Conservation (phyloP, 2,329 filamentous ascomycete genomes). For the Venturia carpophila region DNA sequence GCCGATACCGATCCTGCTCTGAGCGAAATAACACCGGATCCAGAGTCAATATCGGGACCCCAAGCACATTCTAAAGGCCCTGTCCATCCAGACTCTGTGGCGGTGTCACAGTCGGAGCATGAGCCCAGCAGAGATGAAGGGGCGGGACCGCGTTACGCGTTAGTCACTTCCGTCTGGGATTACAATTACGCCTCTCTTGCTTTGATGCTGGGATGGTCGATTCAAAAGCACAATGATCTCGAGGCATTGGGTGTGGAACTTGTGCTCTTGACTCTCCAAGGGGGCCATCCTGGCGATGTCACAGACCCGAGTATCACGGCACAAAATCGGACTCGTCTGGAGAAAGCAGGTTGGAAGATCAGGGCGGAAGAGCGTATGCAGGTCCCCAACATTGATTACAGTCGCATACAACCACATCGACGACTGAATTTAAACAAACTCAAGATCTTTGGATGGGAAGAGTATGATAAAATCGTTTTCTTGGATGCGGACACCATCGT, state of each 20-base stretch:
- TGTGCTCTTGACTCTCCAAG: conserved; percentile 24
- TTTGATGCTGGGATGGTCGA: conserved; percentile 26
- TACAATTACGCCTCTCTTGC: conserved; percentile 21
- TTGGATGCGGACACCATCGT: conserved; percentile 27
- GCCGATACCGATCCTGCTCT: background rate
- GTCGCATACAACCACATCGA: conserved; percentile 24
- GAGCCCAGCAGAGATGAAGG: background rate
- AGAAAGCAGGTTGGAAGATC: conserved; percentile 26
- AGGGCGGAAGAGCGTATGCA: conserved; percentile 25
- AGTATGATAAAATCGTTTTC: conserved; percentile 27
- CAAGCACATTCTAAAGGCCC: background rate
- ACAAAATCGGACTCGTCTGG: conserved; percentile 24
- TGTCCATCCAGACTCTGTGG: background rate
- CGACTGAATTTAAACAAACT: conserved; percentile 28
- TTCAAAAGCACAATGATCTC: conserved; percentile 27
- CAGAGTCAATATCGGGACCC: background rate
- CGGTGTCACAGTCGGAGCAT: background rate
- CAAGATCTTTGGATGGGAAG: conserved; percentile 27
- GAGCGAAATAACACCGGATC: background rate
- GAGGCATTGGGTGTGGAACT: conserved; percentile 25
- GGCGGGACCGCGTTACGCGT: background rate
- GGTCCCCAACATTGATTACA: conserved; percentile 25
- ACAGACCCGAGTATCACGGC: conserved; percentile 20
- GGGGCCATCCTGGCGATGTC: conserved; percentile 20
- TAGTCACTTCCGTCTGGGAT: conserved; percentile 11